Conservation (phyloP, 257 asterid genomes). For the Ilex aquifolium region DNA sequence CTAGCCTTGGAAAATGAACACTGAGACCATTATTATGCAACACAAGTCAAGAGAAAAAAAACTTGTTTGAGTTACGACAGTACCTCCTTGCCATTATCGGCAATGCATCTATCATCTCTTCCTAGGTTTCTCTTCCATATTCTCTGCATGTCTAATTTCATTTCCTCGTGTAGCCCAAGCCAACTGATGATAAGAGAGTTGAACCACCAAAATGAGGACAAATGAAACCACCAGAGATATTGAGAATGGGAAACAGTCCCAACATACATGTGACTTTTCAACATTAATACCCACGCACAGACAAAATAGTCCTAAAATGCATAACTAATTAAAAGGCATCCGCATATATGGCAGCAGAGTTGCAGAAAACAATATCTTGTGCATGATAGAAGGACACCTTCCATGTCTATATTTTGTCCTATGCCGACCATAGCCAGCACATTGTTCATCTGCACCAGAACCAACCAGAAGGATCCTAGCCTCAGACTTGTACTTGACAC, state of each 20-base stretch:
- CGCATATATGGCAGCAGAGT: background rate
- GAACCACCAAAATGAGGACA: background rate
- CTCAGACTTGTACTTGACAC: conserved; percentile 53
- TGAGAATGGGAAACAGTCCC: too few relatives aligned
- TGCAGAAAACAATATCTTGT: background rate
- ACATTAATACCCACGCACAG: background rate
- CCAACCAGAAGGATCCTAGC: conserved; percentile 88
- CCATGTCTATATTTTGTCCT: conserved; percentile 74
- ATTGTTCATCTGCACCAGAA: conserved; percentile 97
- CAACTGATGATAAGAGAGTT: conserved; percentile 41
- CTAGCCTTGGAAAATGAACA: conserved; percentile 52
- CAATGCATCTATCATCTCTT: conserved; percentile 90
- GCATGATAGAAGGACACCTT: conserved; percentile 38
- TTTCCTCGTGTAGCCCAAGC: conserved; percentile 84
- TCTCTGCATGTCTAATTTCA: conserved; percentile 93
- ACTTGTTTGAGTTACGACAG: conserved; percentile 6
- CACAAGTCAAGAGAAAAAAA: conserved; percentile 6
- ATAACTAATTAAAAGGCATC: background rate
- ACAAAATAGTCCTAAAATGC: background rate
- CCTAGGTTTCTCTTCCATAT: conserved; percentile 98
- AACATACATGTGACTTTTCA: background rate
- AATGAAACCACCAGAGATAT: background rate
- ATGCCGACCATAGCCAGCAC: conserved; percentile 99
- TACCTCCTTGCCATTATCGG: conserved; percentile 95
- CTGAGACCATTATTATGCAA: conserved; percentile 1